Conservation (phyloP, 1,139 yeast genomes). For the Saccharomyces hybrid region DNA sequence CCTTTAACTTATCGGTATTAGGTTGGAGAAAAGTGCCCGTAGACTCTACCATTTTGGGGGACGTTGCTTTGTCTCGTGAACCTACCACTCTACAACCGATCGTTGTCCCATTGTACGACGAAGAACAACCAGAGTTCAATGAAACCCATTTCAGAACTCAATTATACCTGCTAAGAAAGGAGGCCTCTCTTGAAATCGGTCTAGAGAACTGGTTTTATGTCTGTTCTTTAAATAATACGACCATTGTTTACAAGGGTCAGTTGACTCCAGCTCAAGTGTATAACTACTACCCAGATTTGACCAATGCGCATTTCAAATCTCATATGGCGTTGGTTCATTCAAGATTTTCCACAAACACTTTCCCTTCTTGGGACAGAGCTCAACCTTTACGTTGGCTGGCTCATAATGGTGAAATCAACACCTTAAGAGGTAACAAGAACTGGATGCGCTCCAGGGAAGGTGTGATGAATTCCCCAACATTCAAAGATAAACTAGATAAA, state of each 20-base stretch:
- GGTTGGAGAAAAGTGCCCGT: slow-evolving; percentile 98
- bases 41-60: slow-evolving; percentile 90
- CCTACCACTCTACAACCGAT: slow-evolving; percentile 87
- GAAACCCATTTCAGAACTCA: slow-evolving; percentile 72
- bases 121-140: slow-evolving; percentile 45
- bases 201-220: slow-evolving; percentile 96
- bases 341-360: slow-evolving; percentile 94
- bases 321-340: slow-evolving; percentile 96
- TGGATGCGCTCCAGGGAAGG: slow-evolving; percentile 99
- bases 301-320: slow-evolving; percentile 86
- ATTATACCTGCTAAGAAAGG: slow-evolving; percentile 80
- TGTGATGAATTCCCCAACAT: slow-evolving; percentile 78
- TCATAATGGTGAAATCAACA: slow-evolving; percentile 97
- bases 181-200: slow-evolving; percentile 84
- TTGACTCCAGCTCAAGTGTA: slow-evolving; percentile 94
- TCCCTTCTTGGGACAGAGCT: slow-evolving; percentile 99
- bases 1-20: slow-evolving; percentile 71
- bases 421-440: slow-evolving; percentile 93
- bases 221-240: slow-evolving; percentile 81
- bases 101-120: slow-evolving; percentile 57
- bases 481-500: slow-evolving; percentile 87
- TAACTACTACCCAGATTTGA: slow-evolving; percentile 87
- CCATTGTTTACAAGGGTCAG: slow-evolving; percentile 96
- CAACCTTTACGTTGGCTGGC: slow-evolving; percentile 98
- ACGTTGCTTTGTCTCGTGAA: slow-evolving; percentile 90